phyloP scores from a whole-genome alignment of 2,329 filamentous ascomycete species.

The Periconia digitata region DNA sequence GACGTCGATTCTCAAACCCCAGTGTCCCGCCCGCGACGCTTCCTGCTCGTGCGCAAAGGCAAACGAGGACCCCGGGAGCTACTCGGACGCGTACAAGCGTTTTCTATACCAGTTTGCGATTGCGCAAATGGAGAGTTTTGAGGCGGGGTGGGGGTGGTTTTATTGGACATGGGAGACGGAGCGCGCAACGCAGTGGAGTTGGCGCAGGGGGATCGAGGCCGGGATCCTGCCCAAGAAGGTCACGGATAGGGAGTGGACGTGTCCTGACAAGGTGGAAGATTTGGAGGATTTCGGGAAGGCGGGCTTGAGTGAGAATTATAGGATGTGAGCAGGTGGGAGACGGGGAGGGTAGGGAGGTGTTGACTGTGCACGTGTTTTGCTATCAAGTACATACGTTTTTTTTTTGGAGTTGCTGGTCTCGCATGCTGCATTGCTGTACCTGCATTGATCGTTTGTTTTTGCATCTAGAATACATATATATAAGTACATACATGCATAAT shows the following conservation, averaged over 20 bases:
- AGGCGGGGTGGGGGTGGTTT: constrained; percentile 95
- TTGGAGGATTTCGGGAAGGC: constrained; percentile 45
- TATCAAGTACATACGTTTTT: no score
- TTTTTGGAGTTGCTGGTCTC: no score
- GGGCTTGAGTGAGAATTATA: constrained; percentile 51
- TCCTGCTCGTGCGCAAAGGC: constrained; percentile 74
- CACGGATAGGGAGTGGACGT: constrained; percentile 47
- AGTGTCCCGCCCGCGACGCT: constrained; percentile 66
- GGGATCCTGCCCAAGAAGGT: constrained; percentile 70
- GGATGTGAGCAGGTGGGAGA: no score
- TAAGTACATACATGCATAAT: no score
- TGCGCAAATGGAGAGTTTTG: constrained; percentile 94
- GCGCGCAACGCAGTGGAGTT: constrained; percentile 85
- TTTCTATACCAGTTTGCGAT: constrained; percentile 90
- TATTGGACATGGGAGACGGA: constrained; percentile 99
- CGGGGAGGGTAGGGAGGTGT: no score
- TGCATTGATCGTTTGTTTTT: no score
- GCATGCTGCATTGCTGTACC: no score
- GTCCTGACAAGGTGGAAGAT: constrained; percentile 30
- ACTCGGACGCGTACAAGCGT: constrained; percentile 74
- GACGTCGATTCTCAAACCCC: constrained; percentile 66
- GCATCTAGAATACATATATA: no score
- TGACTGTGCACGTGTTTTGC: no score
- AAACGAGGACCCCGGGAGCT: constrained; percentile 71
- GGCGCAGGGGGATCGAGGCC: constrained; percentile 74